phyloP scores from a whole-genome alignment of 2,329 filamentous ascomycete species.

The Fusarium penzigii region DNA sequence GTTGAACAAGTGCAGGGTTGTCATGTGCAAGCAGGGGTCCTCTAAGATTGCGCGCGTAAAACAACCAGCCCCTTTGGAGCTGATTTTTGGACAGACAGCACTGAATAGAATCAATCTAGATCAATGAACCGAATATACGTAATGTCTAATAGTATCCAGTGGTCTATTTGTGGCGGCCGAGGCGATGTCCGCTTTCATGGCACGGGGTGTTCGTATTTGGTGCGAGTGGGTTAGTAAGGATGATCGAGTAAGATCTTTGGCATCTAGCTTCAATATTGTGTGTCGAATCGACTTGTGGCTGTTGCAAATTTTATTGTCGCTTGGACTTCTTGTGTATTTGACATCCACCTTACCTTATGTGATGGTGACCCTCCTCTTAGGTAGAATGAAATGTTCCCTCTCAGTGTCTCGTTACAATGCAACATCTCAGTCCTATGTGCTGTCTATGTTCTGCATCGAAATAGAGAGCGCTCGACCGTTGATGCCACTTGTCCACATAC shows the following conservation, averaged over 20 bases:
- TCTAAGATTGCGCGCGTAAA: too few species aligned
- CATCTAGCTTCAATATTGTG: conserved; percentile 6
- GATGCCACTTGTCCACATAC: conserved; percentile 15
- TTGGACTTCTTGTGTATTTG: conserved; percentile 30
- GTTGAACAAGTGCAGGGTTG: too few species aligned
- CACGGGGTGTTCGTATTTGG: too few species aligned
- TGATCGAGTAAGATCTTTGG: neutral
- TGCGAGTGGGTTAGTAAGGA: too few species aligned
- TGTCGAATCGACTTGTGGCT: conserved; percentile 26
- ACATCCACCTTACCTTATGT: conserved; percentile 28
- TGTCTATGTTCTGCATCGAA: conserved; percentile 3
- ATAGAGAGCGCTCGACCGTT: conserved; percentile 18
- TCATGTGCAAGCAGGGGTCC: too few species aligned
- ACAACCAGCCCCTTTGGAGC: too few species aligned
- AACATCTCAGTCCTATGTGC: conserved; percentile 5
- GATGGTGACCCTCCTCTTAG: conserved; percentile 23
- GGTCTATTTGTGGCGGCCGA: too few species aligned
- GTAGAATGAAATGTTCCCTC: conserved; percentile 17
- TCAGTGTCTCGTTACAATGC: conserved; percentile 9
- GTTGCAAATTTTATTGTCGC: conserved; percentile 34
- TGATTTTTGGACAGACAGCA: too few species aligned
- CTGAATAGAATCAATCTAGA: too few species aligned
- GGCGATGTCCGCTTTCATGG: too few species aligned
- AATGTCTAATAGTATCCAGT: too few species aligned
- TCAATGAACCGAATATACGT: too few species aligned